phyloP scores from a whole-genome alignment of 176 grass and related monocot species.

The Bromus sterilis region DNA sequence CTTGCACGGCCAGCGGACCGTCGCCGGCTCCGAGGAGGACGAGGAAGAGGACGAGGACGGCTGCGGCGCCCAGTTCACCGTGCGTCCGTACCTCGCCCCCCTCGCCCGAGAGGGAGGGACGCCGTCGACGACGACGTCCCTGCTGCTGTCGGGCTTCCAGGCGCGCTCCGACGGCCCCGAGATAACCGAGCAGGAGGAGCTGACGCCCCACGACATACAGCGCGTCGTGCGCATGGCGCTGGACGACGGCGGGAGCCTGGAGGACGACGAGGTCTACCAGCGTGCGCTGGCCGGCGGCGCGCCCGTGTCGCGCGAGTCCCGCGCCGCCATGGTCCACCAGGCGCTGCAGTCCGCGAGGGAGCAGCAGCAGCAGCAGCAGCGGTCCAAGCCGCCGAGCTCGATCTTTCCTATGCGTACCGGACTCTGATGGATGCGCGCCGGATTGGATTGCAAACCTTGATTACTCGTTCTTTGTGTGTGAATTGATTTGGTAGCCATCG shows the following conservation, averaged over 20 bases:
- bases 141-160: conserved; percentile 4
- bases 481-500: background rate
- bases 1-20: background rate
- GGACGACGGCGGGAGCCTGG: background rate
- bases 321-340: background rate
- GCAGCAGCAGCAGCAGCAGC: background rate
- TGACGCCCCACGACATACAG: background rate
- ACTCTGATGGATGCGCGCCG: conserved; percentile 11
- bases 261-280: conserved; percentile 10
- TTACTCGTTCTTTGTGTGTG: background rate
- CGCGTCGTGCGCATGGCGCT: background rate
- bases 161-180: conserved; percentile 12
- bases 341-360: background rate
- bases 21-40: background rate
- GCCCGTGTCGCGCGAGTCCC: background rate
- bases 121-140: background rate
- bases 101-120: background rate
- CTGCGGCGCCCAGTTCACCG: background rate
- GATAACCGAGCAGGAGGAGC: background rate
- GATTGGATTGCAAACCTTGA: background rate
- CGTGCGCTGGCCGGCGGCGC: background rate
- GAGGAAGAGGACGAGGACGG: background rate
- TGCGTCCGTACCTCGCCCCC: background rate
- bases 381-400: background rate
- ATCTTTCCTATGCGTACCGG: background rate